Evolutionary conservation across 2,329 filamentous ascomycete genomes (phyloP), one percentile per base, ranked within the genome.

Genomic region (Beauveria asiatica): DNA sequence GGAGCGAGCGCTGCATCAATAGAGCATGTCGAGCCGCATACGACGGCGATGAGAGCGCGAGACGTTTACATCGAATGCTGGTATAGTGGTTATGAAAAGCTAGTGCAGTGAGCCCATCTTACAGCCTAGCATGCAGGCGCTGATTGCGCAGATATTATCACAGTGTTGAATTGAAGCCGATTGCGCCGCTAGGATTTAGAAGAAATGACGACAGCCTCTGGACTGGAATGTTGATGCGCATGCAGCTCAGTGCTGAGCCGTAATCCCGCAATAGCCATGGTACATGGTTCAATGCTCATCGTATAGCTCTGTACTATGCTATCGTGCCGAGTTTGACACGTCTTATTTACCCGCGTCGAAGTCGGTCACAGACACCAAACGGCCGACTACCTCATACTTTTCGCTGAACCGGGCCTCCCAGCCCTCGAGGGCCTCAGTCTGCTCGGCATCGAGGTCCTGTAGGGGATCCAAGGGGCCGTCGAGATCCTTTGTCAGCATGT

Each of bases 331-430:
- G 11, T 3, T 37, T 27, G 19, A 27, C n/a, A 23, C n/a, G n/a
- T 23, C 19, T 39, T 13, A 57, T 30, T 59, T 59, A 10, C 44
- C 8, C 57, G 61, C 48, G 46, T 64, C 63, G 60, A 65, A 75
- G 23, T 82, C 76, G 3, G 68, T 74, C 25, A 74, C 76, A 1
- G 81, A 74, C 25, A 97, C 89, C 69, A 99, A 75, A 75, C 85
- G 88, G 21, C 94, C 94, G 16, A 99, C 91, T n/a, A 97, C 85
- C 25, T 96, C 78, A 74, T 99, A 99, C 81, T 99, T 97, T 74
- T 93, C 89, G 63, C 82, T 76, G 73, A 99, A 99, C 65, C 92
- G 82, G 77, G 95, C 91, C 78, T 97, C 92, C 94, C 94, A 99
- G 2, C 90, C 91, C 67, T 82, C 80, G 73, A 97, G 76, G 54